Evolutionary conservation across 1,284 basidiomycete species (phyloP).

Genomic region (Testicularia cyperi): DNA sequence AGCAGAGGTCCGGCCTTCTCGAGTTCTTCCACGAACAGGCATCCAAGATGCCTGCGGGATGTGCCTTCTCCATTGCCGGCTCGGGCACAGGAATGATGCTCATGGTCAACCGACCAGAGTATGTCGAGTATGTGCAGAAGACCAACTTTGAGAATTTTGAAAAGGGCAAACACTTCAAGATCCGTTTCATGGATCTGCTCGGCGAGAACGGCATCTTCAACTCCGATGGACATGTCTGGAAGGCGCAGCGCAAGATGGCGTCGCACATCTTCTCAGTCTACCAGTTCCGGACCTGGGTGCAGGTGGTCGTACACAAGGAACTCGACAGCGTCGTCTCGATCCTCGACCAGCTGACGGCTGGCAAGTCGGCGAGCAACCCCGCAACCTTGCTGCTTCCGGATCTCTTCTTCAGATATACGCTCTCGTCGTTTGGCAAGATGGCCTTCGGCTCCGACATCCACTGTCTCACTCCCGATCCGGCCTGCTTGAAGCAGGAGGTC

Average conservation of each 20-base stretch:
- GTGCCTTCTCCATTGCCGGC: slow-evolving; percentile 10
- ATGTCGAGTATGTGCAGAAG: slow-evolving; percentile 57
- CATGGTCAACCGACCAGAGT: slow-evolving; percentile 37
- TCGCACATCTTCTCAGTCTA: slow-evolving; percentile 51
- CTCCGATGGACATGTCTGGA: slow-evolving; percentile 55
- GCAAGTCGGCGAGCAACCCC: slow-evolving; percentile 5
- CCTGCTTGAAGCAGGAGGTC: slow-evolving; percentile 20
- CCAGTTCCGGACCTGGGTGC: slow-evolving; percentile 48
- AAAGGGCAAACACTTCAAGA: slow-evolving; percentile 38
- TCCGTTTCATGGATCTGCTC: slow-evolving; percentile 38
- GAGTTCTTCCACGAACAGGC: slow-evolving; percentile 15
- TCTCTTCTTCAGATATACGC: slow-evolving; percentile 50
- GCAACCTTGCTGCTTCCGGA: slow-evolving; percentile 30
- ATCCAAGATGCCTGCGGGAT: slow-evolving; percentile 14
- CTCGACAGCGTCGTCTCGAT: slow-evolving; percentile 33
- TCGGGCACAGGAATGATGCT: slow-evolving; percentile 25
- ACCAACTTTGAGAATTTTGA: slow-evolving; percentile 56
- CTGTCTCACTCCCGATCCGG: slow-evolving; percentile 24
- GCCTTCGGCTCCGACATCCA: slow-evolving; percentile 33
- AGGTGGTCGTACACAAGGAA: slow-evolving; percentile 44
- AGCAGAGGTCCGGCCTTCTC: slow-evolving; percentile 3
- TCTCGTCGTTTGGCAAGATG: slow-evolving; percentile 47
- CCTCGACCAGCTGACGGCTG: slow-evolving; percentile 19
- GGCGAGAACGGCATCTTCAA: slow-evolving; percentile 48
- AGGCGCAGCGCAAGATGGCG: slow-evolving; percentile 51